Base-by-base conservation (phyloP, 805 yeast species). In the Myxozyma mucilagina region DNA sequence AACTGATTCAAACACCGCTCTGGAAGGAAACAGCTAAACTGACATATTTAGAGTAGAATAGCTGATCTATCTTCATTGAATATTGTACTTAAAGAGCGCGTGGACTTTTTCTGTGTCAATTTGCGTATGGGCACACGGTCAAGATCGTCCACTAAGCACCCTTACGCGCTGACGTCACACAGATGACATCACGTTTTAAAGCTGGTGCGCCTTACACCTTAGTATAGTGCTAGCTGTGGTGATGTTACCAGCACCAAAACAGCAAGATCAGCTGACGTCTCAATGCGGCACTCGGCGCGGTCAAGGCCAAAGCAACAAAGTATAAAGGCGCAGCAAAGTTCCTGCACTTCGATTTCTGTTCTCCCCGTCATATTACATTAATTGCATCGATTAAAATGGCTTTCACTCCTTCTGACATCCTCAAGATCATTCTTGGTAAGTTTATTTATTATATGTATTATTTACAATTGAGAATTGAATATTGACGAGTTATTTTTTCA, bases 381-480 rank as follows among this genome's bases (percentile, higher is more conserved):
- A n/a, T 35, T 2, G 1, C n/a, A 10, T 20, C 34, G 20, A 18
- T 48, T 29, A 35, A 44, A 66, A 81, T 81, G 84, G 82, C 83
- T 55, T 67, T 81, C 64, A 80, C 84, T 59, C 76, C 81, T 71
- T 75, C 83, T 38, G 86, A 82, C 71, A 80, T 82, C 62, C 63
- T 82, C 63, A 82, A 83, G 72, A 74, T 83, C 66, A 76, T 83
- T 57, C 68, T 78, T 62, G 76, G 76, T 73, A 66, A 24, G 76
- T 73, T 41, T 43, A 18, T 36, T 14, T 42, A 16, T 53, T 18
- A 7, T 24, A 35, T 36, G 4, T 39, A 2, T 31, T 24, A 29
- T 2, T n/a, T 42, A 9, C 50, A 24, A 14, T 24, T 11, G 24
- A 1, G 18, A 34, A 8, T 11, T 11, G 44, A 38, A 36, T 18